phyloP scores from a whole-genome alignment of 169 alveolate species.

The Toxoplasma gondii region DNA sequence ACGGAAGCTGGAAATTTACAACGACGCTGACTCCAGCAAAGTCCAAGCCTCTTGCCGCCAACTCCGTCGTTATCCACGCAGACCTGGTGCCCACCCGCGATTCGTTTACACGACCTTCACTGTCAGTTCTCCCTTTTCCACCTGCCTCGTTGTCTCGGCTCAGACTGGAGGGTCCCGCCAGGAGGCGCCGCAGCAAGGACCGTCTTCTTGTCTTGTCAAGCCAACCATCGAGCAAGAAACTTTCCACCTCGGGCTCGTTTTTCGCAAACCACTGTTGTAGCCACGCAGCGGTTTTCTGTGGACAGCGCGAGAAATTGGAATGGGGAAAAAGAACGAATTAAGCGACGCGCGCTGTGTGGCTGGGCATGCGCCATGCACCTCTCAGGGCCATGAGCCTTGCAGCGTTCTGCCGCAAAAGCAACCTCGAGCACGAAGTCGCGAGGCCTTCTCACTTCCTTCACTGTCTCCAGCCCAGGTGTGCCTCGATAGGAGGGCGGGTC shows the following conservation, averaged over 20 bases:
- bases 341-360: too few species aligned
- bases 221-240: neutral
- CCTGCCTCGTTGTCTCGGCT: neutral
- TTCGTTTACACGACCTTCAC: neutral
- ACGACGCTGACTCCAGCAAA: neutral
- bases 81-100: neutral
- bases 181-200: neutral
- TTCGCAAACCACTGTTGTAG: neutral
- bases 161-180: neutral
- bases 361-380: too few species aligned
- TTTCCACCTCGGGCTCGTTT: neutral
- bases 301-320: neutral
- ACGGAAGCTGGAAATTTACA: neutral
- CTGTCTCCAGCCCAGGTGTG: too few species aligned
- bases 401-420: too few species aligned
- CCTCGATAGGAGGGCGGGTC: too few species aligned
- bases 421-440: too few species aligned
- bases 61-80: neutral
- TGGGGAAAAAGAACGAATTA: neutral
- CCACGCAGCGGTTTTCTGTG: conserved; percentile 1
- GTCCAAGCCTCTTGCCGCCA: conserved; percentile 20
- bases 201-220: neutral
- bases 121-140: neutral
- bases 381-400: too few species aligned
- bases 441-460: too few species aligned